Conservation (phyloP, 805 yeast species). For the Starmerella potacharoeniae region DNA sequence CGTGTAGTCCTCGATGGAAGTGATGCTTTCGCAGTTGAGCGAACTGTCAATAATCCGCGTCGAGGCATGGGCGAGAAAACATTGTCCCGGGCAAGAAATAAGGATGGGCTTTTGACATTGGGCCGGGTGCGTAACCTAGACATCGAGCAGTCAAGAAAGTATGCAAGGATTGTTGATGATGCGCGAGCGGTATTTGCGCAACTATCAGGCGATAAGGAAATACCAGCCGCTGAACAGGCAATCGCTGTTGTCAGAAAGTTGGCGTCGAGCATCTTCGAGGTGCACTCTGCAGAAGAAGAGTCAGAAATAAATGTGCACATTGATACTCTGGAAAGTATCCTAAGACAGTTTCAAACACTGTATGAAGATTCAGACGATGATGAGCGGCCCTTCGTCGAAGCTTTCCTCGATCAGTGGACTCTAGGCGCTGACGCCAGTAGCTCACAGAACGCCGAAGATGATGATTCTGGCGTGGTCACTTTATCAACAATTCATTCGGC, state of each 20-base stretch:
- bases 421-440: conserved; percentile 16
- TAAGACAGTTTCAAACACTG: not conserved
- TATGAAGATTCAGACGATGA: not conserved
- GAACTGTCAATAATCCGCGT: conserved; percentile 50
- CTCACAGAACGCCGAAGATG: not conserved
- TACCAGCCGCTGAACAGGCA: not conserved
- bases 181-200: not conserved
- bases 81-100: conserved; percentile 28
- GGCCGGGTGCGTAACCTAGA: not conserved
- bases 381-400: conserved; percentile 5
- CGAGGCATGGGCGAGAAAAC: conserved; percentile 58
- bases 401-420: conserved; percentile 18
- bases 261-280: not conserved
- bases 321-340: not conserved
- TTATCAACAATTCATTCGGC: conserved; percentile 85
- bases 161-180: not conserved
- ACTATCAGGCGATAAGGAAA: not conserved
- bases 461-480: conserved; percentile 28
- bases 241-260: not conserved
- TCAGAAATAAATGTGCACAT: not conserved
- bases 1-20: conserved; percentile 46
- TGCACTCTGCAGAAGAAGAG: not conserved
- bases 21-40: conserved; percentile 49
- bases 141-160: not conserved
- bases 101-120: not conserved